A percentile compares a stretch with the other conserved stretches of the same genome.
These are phyloP conservation scores for Colletotrichum nymphaeae DNA, from an alignment of 2,329 filamentous ascomycete species.

Conservation along the genomic window DNA sequence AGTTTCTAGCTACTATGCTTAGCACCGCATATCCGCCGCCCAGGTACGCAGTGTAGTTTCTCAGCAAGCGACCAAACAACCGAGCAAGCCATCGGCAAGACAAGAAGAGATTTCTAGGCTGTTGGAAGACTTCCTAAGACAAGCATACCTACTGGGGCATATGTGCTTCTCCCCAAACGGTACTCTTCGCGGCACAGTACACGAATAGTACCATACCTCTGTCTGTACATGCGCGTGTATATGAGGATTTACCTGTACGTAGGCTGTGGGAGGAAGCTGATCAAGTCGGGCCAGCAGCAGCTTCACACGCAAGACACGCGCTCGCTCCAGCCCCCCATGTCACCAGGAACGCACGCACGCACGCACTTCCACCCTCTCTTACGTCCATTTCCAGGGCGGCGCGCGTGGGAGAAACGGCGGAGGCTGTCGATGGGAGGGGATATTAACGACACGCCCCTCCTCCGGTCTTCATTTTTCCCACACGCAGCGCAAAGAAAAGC, in stretches of 20 bases:
- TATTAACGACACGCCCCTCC: conserved; percentile 8
- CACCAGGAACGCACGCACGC: conserved; percentile 24
- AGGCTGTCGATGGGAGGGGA: background rate
- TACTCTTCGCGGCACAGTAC: background rate
- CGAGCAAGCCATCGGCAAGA: background rate
- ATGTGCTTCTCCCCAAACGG: background rate
- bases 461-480: background rate
- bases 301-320: conserved; percentile 5
- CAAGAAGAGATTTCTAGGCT: background rate
- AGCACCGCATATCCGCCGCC: background rate
- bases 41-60: background rate
- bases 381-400: conserved; percentile 19
- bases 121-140: background rate
- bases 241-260: background rate
- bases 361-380: background rate
- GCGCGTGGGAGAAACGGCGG: conserved; percentile 29
- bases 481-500: no score
- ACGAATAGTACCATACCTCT: conserved; percentile 5
- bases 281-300: background rate
- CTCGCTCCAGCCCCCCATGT: background rate
- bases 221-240: conserved; percentile 5
- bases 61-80: background rate
- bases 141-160: background rate
- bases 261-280: background rate
- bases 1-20: background rate